Conservation (phyloP, 257 asterid species). For the Thymus quinquecostatus region DNA sequence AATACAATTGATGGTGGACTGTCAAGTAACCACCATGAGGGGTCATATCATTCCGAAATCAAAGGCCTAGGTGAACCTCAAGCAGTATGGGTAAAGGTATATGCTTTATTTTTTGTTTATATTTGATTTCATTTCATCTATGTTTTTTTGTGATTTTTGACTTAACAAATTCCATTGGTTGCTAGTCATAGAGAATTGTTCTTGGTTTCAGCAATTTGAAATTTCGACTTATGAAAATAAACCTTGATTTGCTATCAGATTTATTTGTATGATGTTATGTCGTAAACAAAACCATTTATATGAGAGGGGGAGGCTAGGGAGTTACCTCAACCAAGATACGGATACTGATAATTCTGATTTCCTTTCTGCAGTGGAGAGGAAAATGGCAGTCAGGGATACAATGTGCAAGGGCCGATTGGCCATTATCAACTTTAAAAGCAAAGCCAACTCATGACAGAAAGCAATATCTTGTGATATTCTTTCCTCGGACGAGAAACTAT, state of each 20-base stretch:
- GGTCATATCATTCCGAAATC: constrained; percentile 45
- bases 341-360: constrained; percentile 32
- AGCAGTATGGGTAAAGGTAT: constrained; percentile 99
- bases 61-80: constrained; percentile 65
- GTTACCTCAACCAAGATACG: constrained; percentile 5
- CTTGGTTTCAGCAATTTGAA: background rate
- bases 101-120: background rate
- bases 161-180: constrained; percentile 13
- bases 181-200: background rate
- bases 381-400: constrained; percentile 97
- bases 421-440: constrained; percentile 83
- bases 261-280: constrained; percentile 4
- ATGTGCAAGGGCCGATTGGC: constrained; percentile 95
- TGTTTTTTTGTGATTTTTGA: background rate
- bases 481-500: constrained; percentile 86
- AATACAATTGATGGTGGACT: constrained; percentile 50
- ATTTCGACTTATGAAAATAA: background rate
- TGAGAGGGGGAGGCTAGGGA: background rate
- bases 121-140: background rate
- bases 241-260: constrained; percentile 13
- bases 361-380: constrained; percentile 86
- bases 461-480: constrained; percentile 89
- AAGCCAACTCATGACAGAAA: constrained; percentile 96
- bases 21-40: constrained; percentile 47
- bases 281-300: constrained; percentile 15